Conservation (phyloP, 768 basidiomycete species). For the Dioszegia aurantiaca region DNA sequence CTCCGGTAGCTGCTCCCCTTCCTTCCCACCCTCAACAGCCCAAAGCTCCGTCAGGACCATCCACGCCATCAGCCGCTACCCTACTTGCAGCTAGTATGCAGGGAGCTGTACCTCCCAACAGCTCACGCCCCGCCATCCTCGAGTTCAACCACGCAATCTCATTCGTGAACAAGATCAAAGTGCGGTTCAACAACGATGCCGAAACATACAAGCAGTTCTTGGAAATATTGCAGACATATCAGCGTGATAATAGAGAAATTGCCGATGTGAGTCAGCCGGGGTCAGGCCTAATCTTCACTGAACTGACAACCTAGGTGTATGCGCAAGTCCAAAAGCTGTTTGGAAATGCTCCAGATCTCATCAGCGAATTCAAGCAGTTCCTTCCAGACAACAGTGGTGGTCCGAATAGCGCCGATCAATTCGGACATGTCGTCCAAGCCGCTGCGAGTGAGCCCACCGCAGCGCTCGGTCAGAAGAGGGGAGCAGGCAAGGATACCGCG, state of each 20-base stretch:
- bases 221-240: slow-evolving; percentile 57
- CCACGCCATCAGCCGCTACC: slow-evolving; percentile 44
- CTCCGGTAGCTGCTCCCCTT: slow-evolving; percentile 13
- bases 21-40: slow-evolving; percentile 25
- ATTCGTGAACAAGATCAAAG: slow-evolving; percentile 98
- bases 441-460: slow-evolving; percentile 20
- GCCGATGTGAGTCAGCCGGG: slow-evolving; percentile 57
- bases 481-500: slow-evolving; percentile 25
- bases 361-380: slow-evolving; percentile 54
- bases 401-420: slow-evolving; percentile 32
- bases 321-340: slow-evolving; percentile 53
- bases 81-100: slow-evolving; percentile 36
- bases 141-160: slow-evolving; percentile 80
- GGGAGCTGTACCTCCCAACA: background rate
- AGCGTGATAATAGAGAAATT: slow-evolving; percentile 60
- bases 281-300: background rate
- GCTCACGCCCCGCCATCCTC: slow-evolving; percentile 25
- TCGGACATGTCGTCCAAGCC: slow-evolving; percentile 32
- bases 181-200: slow-evolving; percentile 79
- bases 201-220: slow-evolving; percentile 64
- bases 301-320: slow-evolving; percentile 42
- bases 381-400: slow-evolving; percentile 49
- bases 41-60: slow-evolving; percentile 38
- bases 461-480: slow-evolving; percentile 23
- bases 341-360: slow-evolving; percentile 51